A percentile compares a stretch with the other conserved stretches of the same genome.
Conservation (phyloP, 164 flowering plant species). For the Taxillus chinensis region DNA sequence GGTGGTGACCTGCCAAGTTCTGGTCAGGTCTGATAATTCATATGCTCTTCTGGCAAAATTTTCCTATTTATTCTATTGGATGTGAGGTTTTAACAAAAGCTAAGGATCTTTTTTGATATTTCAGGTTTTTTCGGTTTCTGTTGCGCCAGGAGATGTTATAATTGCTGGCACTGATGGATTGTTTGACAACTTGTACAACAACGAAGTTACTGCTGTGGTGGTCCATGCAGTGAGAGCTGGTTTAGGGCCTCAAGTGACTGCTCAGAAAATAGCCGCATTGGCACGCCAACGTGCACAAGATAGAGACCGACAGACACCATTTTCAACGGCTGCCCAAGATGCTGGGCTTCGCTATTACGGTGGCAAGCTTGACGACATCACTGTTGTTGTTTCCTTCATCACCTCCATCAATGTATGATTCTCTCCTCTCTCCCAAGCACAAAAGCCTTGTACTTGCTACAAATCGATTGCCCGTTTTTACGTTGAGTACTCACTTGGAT, state of each 20-base stretch:
- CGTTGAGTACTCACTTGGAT: no score
- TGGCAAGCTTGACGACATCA: slow-evolving; percentile 89
- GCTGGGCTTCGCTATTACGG: slow-evolving; percentile 91
- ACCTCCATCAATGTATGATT: slow-evolving; percentile 28
- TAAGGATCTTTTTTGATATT: slow-evolving; percentile 8
- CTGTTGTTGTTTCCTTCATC: slow-evolving; percentile 78
- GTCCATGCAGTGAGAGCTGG: slow-evolving; percentile 84
- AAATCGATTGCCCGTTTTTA: no score
- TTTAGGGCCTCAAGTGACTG: slow-evolving; percentile 80
- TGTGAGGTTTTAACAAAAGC: background rate
- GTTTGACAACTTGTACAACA: slow-evolving; percentile 83
- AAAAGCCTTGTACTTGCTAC: no score
- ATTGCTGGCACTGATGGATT: slow-evolving; percentile 92
- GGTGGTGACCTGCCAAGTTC: slow-evolving; percentile 79
- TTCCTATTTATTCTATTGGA: background rate
- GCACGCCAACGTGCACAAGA: slow-evolving; percentile 90
- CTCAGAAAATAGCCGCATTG: slow-evolving; percentile 89
- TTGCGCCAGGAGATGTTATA: slow-evolving; percentile 78
- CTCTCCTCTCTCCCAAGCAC: background rate
- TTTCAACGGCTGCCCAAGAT: slow-evolving; percentile 90
- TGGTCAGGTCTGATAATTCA: slow-evolving; percentile 57
- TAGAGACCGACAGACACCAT: slow-evolving; percentile 77
- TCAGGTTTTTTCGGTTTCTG: slow-evolving; percentile 68
- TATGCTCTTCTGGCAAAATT: background rate
- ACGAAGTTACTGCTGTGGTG: slow-evolving; percentile 77